These are phyloP conservation scores for Albugo candida DNA, from an alignment of 352 stramenopile species.

Conservation along the genomic window DNA sequence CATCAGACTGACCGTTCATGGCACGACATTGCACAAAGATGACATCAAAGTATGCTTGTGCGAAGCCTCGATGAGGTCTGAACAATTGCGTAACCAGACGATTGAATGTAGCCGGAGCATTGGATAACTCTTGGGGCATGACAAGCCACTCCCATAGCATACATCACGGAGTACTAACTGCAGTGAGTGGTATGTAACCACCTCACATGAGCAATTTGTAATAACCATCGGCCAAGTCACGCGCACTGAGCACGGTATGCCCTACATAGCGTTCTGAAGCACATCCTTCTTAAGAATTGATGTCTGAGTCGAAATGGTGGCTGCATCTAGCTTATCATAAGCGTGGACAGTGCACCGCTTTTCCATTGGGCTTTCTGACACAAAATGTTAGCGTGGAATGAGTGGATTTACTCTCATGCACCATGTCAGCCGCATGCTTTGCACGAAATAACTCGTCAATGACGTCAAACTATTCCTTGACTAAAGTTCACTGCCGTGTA, in stretches of 20 bases:
- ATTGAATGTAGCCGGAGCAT: conserved; percentile 9
- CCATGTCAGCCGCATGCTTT: conserved; percentile 2
- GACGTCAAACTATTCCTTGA: conserved; percentile 5
- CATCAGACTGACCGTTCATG: no score
- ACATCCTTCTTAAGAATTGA: conserved; percentile 11
- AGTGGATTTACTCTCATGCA: conserved; percentile 9
- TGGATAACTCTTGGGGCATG: no score
- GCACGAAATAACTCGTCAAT: conserved; percentile 3
- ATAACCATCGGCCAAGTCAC: no score
- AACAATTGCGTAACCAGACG: conserved; percentile 9
- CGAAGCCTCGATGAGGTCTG: background rate
- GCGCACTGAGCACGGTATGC: conserved; percentile 5
- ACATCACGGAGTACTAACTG: no score
- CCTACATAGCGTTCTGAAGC: conserved; percentile 10
- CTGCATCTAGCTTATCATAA: conserved; percentile 1
- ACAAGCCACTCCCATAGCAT: no score
- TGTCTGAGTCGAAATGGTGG: background rate
- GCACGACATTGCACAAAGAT: conserved; percentile 10
- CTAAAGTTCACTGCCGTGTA: conserved; percentile 8
- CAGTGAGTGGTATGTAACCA: no score
- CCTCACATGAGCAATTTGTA: no score
- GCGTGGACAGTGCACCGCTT: conserved; percentile 14
- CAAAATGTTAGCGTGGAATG: conserved; percentile 12
- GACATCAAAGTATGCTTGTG: conserved; percentile 13
- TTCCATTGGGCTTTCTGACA: conserved; percentile 10